Evolutionary conservation across 75 land plant species (phyloP), one percentile per base, ranked within the genome.

Genomic region (Cryptomeria japonica): DNA sequence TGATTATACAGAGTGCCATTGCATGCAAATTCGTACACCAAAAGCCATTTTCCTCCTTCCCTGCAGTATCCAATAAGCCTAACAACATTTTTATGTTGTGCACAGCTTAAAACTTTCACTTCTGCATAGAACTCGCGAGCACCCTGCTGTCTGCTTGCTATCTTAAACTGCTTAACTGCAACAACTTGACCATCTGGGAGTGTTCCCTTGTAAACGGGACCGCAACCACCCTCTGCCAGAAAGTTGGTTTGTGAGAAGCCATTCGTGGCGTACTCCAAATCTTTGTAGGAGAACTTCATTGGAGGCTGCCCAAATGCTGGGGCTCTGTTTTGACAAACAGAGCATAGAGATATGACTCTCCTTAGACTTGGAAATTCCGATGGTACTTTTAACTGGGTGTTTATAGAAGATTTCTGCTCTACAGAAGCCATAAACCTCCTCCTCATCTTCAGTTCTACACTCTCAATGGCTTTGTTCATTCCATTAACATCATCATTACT

Each of bases 21-120:
- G 88, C 94, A 93, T 83, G 91, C 90, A 87, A 89, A 93, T 82
- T 93, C 92, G 70, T 93, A 93, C 5, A 93, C 94, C 89, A 93
- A 90, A 51, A 91, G 86, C 41, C 88, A 90, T 2, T 87, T 38
- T 46, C 88, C 89, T 75, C 85, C 86, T 70, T 89, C 85, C 51
- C 83, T 89, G 83, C 93, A 90, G 82, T 89, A 91, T 44, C 94
- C 94, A 86, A 93, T 76, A 28, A 93, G 89, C 93, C 90, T 91
- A 49, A 93, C 94, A 84, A 93, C 88, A 86, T 93, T 93, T 89
- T 89, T 90, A 80, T 93, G 94, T 18, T 92, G 91, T 42, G 94
- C 94, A 90, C 88, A 90, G 89, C 86, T 93, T 15, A 93, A 75
- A 64, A 90, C 90, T 55, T 80, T 73, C 9, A 91, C 87, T 89